Base-by-base conservation (phyloP, 495 filamentous ascomycete genomes). In the Aspergillus egyptiacus region DNA sequence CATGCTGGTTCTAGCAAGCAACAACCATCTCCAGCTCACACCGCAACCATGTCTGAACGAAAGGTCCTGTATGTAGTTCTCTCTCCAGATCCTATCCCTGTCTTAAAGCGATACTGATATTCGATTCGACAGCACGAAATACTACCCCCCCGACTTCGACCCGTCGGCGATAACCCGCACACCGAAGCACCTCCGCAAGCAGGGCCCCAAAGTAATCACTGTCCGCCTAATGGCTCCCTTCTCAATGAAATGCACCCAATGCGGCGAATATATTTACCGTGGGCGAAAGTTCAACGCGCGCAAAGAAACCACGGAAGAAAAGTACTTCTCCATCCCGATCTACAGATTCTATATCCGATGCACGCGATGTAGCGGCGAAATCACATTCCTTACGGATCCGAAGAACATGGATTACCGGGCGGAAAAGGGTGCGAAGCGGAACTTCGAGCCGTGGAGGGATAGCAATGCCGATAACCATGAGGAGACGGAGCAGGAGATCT, bases 201-300 rank as follows among this genome's bases (percentile, higher is more conserved):
- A 78, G 27, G 88, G 87, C 5, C 86, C 86, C 4, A 91, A 91
- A 53, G 79, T 88, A 15, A 86, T 91, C 60, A 88, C 85, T 4
- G 89, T 96, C 37, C 87, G 94, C n/a, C 74, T 99, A 15, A 97
- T 97, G 88, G 90, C 93, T 0, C 94, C 94, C 50, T 99, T 97
- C 64, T 76, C 82, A 20, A 95, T 99, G 86, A 88, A 87, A 67
- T 97, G 94, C 65, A 83, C 78, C 14, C 73, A 81, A 43, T 97
- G 91, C 66, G 91, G 55, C 61, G 91, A 96, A 72, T 96, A 87
- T 76, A 96, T 98, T 63, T 95, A 96, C 74, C 87, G 88, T 55
- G 91, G 91, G 1, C 83, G 91, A 39, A 97, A 96, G 60, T 97
- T 96, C 78, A 98, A 96, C 67, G 91, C 93, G 2, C 82, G 89